These are phyloP conservation scores for Penicillium polonicum DNA, from an alignment of 2,329 filamentous ascomycete species.

Conservation along the genomic window DNA sequence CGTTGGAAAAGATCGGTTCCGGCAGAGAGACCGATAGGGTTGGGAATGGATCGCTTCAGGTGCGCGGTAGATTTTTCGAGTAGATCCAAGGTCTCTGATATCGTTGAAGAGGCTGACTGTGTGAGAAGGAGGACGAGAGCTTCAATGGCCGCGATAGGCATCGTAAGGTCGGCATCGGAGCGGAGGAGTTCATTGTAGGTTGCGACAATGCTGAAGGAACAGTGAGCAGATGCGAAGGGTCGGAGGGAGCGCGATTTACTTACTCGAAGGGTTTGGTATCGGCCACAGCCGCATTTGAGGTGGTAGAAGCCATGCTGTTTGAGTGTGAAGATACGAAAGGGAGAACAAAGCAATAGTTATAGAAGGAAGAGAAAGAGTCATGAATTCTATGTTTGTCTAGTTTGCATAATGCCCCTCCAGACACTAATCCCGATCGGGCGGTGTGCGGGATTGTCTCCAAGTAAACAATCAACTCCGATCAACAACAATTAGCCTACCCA, in stretches of 20 bases:
- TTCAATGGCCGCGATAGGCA: constrained; percentile 93
- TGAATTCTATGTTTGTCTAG: constrained; percentile 38
- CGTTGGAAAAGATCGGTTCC: constrained; percentile 95
- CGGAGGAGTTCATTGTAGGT: constrained; percentile 64
- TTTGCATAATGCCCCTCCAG: constrained; percentile 38
- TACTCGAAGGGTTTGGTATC: constrained; percentile 41
- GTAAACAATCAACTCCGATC: constrained; percentile 38
- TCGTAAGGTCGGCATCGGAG: constrained; percentile 80
- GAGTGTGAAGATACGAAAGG: constrained; percentile 4
- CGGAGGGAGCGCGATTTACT: constrained; percentile 13
- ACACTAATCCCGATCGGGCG: constrained; percentile 31
- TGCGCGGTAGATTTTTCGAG: constrained; percentile 73
- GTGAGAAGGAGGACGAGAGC: constrained; percentile 83
- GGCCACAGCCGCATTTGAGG: constrained; percentile 20
- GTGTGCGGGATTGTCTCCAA: constrained; percentile 24
- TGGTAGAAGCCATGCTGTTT: constrained; percentile 32
- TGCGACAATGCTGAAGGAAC: constrained; percentile 55
- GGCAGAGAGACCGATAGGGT: constrained; percentile 87
- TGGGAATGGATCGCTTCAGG: constrained; percentile 75
- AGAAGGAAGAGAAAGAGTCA: constrained; percentile 19
- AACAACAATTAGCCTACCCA: constrained; percentile 21
- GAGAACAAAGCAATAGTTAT: constrained; percentile 6
- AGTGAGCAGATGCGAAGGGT: constrained; percentile 17
- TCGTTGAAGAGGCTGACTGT: constrained; percentile 75
- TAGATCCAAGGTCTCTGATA: constrained; percentile 89